phyloP scores from a whole-genome alignment of 441 rosid genomes.

The Syzygium syzygioides region DNA sequence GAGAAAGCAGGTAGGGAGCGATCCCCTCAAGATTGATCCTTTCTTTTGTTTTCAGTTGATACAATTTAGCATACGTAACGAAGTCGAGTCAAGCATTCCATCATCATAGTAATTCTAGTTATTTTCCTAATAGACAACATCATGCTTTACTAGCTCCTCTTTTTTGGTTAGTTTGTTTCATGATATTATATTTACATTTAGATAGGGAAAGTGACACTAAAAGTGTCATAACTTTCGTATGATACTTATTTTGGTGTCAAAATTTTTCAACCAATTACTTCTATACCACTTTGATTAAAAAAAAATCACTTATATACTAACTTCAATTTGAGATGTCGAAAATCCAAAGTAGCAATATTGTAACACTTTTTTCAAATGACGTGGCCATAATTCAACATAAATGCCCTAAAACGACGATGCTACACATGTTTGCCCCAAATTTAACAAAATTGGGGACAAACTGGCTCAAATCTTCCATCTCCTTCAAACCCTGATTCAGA shows the following conservation, averaged over 20 bases:
- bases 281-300: not conserved
- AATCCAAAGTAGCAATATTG: not conserved
- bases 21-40: not conserved
- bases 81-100: not conserved
- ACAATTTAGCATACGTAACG: not conserved
- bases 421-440: not conserved
- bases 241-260: not conserved
- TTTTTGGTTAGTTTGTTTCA: not conserved
- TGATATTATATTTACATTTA: not conserved
- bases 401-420: not conserved
- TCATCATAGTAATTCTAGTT: not conserved
- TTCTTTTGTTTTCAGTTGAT: not conserved
- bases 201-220: accelerated
- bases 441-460: not conserved
- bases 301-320: not conserved
- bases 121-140: not conserved
- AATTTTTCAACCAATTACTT: not conserved
- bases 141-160: not conserved
- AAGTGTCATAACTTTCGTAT: not conserved
- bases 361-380: not conserved
- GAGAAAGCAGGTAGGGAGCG: not conserved
- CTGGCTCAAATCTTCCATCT: not conserved
- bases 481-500: not conserved
- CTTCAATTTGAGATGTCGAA: not conserved
- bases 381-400: not conserved